Conservation (phyloP, 768 basidiomycete genomes). For the Auriscalpium orientale region DNA sequence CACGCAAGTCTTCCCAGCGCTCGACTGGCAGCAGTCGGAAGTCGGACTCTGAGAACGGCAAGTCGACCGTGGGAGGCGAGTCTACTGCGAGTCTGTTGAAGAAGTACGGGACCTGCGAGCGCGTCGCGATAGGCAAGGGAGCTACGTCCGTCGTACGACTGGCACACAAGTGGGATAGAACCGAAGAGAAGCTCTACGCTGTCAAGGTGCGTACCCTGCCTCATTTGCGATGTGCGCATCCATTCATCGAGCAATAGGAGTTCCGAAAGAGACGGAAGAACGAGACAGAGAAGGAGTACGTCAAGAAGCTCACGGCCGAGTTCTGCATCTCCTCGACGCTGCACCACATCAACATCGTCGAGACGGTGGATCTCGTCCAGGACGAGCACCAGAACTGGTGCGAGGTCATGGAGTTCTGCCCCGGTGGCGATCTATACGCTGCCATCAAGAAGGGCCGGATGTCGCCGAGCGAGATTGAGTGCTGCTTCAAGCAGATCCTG, state of each 20-base stretch:
- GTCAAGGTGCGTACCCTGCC: slow-evolving; percentile 67
- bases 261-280: slow-evolving; percentile 98
- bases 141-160: slow-evolving; percentile 96
- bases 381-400: slow-evolving; percentile 97
- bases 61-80: slow-evolving; percentile 38
- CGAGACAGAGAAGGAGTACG: slow-evolving; percentile 97
- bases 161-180: slow-evolving; percentile 98
- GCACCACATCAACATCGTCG: slow-evolving; percentile 90
- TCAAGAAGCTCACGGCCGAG: slow-evolving; percentile 99
- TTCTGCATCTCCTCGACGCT: slow-evolving; percentile 97
- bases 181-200: slow-evolving; percentile 94
- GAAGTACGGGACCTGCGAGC: slow-evolving; percentile 97
- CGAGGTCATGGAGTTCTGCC: slow-evolving; percentile 99
- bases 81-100: slow-evolving; percentile 56
- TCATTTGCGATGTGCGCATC: neutral
- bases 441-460: slow-evolving; percentile 97
- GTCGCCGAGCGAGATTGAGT: slow-evolving; percentile 89
- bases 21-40: slow-evolving; percentile 56
- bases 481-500: slow-evolving; percentile 96
- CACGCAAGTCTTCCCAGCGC: slow-evolving; percentile 61
- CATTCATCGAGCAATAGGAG: slow-evolving; percentile 46
- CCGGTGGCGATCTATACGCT: slow-evolving; percentile 95
- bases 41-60: slow-evolving; percentile 57
- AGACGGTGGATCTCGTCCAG: slow-evolving; percentile 98
- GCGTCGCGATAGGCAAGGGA: slow-evolving; percentile 94